Conservation (phyloP, 257 asterid species). For the Echium plantagineum region DNA sequence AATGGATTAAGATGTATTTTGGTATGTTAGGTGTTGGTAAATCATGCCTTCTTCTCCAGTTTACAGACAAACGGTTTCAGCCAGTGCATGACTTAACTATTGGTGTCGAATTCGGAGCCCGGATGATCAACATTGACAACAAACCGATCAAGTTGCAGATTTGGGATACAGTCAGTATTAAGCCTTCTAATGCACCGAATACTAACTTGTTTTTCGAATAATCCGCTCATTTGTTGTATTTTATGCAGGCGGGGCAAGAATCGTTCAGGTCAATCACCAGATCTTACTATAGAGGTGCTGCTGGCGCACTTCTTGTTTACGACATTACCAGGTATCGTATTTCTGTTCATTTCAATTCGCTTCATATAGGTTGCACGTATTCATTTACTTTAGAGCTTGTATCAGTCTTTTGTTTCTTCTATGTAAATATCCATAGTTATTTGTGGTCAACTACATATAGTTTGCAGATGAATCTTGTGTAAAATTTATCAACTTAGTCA, state of each 20-base stretch:
- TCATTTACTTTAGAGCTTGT: too few species aligned
- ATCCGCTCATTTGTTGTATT: too few species aligned
- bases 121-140: conserved; percentile 60
- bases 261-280: conserved; percentile 67
- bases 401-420: too few species aligned
- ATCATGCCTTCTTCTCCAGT: not conserved
- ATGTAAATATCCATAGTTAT: too few species aligned
- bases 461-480: too few species aligned
- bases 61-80: conserved; percentile 61
- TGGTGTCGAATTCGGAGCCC: conserved; percentile 69
- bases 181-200: too few species aligned
- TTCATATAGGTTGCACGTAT: too few species aligned
- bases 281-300: conserved; percentile 85
- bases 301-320: conserved; percentile 77
- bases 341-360: not conserved
- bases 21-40: conserved; percentile 2
- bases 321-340: conserved; percentile 61
- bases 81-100: conserved; percentile 80
- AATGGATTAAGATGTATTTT: too few species aligned
- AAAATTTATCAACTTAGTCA: too few species aligned
- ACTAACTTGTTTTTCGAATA: too few species aligned
- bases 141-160: conserved; percentile 68
- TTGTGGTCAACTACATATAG: too few species aligned
- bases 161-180: conserved; percentile 78
- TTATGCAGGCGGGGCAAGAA: conserved; percentile 96